Evolutionary conservation across 2,329 filamentous ascomycete genomes (phyloP).

Genomic region (Alternaria hordeiaustralica): DNA sequence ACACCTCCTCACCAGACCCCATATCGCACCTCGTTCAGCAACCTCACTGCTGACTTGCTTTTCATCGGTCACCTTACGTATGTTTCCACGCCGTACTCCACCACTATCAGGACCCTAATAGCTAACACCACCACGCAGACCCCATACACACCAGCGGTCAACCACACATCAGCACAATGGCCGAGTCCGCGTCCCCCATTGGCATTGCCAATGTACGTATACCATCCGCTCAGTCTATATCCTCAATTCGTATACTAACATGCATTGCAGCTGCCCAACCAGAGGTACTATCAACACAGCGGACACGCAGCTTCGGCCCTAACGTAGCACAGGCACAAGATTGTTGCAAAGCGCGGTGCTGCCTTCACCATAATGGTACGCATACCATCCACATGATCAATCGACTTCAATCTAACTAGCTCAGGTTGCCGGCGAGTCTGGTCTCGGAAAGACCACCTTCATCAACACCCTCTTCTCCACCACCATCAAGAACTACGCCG

Average conservation of each 20-base stretch:
- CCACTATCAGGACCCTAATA: background rate
- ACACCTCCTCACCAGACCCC: conserved; percentile 23
- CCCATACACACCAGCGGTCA: conserved; percentile 23
- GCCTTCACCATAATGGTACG: conserved; percentile 99
- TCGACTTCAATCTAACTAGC: conserved; percentile 32
- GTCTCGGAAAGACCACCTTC: conserved; percentile 98
- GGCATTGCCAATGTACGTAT: conserved; percentile 74
- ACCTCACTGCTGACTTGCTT: conserved; percentile 2
- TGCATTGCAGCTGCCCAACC: conserved; percentile 66
- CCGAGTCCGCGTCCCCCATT: conserved; percentile 71
- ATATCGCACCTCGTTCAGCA: conserved; percentile 14
- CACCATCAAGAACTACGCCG: conserved; percentile 99
- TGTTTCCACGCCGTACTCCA: background rate
- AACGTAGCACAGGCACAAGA: conserved; percentile 66
- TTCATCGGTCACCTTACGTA: conserved; percentile 2
- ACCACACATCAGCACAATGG: conserved; percentile 55
- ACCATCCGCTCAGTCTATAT: background rate
- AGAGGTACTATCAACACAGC: conserved; percentile 59
- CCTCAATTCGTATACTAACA: conserved; percentile 40
- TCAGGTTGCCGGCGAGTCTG: conserved; percentile 97
- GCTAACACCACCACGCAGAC: conserved; percentile 32
- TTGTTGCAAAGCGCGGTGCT: conserved; percentile 84
- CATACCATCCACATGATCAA: background rate
- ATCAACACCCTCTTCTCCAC: conserved; percentile 99
- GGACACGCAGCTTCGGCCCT: conserved; percentile 31